Base-by-base conservation (phyloP, 768 basidiomycete genomes). In the Macrocybe gigantea region DNA sequence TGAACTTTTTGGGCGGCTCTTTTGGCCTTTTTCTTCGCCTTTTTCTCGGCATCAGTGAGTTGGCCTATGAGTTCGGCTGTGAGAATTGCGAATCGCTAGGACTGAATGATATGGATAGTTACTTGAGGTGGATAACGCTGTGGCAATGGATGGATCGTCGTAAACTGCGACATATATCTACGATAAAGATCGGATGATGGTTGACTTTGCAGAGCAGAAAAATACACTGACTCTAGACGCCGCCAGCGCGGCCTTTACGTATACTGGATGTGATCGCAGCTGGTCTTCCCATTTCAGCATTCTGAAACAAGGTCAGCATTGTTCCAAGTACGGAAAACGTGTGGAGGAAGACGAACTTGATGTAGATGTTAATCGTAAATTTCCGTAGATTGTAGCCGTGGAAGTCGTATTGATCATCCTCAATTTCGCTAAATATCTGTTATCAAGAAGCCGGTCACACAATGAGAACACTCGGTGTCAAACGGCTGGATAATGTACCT, bases 361-460 rank as follows among this genome's bases (percentile, higher is more conserved):
- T 51, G 62, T 98, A 98, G 9, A 91, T 80, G 45, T 83, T 85
- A 33, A 98, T 67, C 6, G 88, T 95, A 57, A 84, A 88, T 56
- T 89, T 93, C 45, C 96, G 83, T 55, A 97, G 55, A 54, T 90
- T 90, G 64, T 97, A 99, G 6, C 87, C 82, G 63, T 99, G 96
- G 75, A 99, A 99, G 64, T 99, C 96, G 56, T 87, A 97, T 66
- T 98, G 93, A 59, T 96, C 94, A 55, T 97, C 93, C 53, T 96
- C 92, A 53, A 88, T 79, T 45, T 88, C 87, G 45, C 85, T 77
- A 63, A 95, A 97, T 11, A 84, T 68, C 89, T 90, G 50, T 36
- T 30, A 42, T 32, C n/a, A 8, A 2, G 32, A 1, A 39, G 45
- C 15, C 38, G 33, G 30, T 51, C 30, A 48, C 45, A n/a, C 12